A percentile compares a stretch with the other conserved stretches of the same genome.
Conservation (phyloP, 2,329 filamentous ascomycete species). For the Sarocladium oryzae region DNA sequence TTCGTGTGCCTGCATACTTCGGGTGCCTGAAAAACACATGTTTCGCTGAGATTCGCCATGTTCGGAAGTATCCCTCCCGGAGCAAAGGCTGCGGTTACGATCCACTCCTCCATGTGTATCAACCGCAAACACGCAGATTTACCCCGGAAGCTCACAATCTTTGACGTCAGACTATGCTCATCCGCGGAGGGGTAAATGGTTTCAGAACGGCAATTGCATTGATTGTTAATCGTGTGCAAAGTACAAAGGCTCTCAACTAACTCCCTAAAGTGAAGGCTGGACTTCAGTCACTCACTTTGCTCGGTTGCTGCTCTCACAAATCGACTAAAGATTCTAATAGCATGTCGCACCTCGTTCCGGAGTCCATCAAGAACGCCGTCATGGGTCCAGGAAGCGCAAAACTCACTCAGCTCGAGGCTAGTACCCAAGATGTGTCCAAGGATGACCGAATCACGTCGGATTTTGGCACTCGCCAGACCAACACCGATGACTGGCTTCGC, state of each 20-base stretch:
- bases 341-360: constrained; percentile 22
- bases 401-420: constrained; percentile 50
- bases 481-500: constrained; percentile 73
- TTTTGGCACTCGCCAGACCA: constrained; percentile 65
- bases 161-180: constrained; percentile 4
- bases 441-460: constrained; percentile 65
- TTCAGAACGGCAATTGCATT: not conserved
- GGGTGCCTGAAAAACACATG: not conserved
- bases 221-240: not conserved
- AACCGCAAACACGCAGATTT: not conserved
- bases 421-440: constrained; percentile 52
- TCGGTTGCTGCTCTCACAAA: too few relatives aligned
- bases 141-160: not conserved
- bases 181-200: not conserved
- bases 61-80: not conserved
- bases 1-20: not conserved
- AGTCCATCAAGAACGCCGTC: constrained; percentile 32
- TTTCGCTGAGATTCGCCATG: not conserved
- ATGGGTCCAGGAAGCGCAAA: constrained; percentile 44
- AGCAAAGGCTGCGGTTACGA: constrained; percentile 2
- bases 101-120: not conserved
- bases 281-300: not conserved
- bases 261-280: not conserved
- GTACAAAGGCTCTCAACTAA: not conserved
- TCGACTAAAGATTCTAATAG: not conserved